Evolutionary conservation across 148 eudicot genomes (phyloP).

Genomic region (Rhododendron griersonianum): DNA sequence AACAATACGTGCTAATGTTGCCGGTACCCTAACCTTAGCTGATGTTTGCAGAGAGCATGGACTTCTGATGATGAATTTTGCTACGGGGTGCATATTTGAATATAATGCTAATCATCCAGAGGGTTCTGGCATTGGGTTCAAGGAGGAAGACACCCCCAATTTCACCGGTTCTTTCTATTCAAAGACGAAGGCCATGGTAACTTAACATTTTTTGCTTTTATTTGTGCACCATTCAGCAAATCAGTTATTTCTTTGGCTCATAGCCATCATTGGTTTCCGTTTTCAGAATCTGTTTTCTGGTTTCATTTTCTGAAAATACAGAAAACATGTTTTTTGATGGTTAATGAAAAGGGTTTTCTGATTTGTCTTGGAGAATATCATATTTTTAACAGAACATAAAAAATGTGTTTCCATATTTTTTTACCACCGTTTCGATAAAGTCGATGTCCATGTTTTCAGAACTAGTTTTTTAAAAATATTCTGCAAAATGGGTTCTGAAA

Average conservation of each 20-base stretch:
- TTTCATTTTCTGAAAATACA: neutral
- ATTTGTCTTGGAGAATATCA: neutral
- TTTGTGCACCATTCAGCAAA: neutral
- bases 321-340: neutral
- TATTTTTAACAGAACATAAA: neutral
- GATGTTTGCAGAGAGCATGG: slow-evolving; percentile 65
- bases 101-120: slow-evolving; percentile 54
- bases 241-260: neutral
- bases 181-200: slow-evolving; percentile 78
- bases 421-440: neutral
- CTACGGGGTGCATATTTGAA: slow-evolving; percentile 76
- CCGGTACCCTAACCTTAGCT: slow-evolving; percentile 61
- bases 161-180: slow-evolving; percentile 68
- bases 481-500: neutral
- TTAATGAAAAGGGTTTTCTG: neutral
- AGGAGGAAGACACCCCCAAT: slow-evolving; percentile 72
- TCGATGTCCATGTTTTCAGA: neutral
- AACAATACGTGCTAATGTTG: slow-evolving; percentile 60
- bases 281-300: neutral
- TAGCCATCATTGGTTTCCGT: neutral
- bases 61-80: slow-evolving; percentile 55
- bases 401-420: neutral
- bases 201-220: neutral
- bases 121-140: slow-evolving; percentile 70
- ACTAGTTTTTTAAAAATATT: neutral